Percentiles rank a stretch among this genome's conserved stretches.
These are phyloP conservation scores for Cornus suecica DNA, from an alignment of 148 eudicot genomes.

Conservation along the genomic window DNA sequence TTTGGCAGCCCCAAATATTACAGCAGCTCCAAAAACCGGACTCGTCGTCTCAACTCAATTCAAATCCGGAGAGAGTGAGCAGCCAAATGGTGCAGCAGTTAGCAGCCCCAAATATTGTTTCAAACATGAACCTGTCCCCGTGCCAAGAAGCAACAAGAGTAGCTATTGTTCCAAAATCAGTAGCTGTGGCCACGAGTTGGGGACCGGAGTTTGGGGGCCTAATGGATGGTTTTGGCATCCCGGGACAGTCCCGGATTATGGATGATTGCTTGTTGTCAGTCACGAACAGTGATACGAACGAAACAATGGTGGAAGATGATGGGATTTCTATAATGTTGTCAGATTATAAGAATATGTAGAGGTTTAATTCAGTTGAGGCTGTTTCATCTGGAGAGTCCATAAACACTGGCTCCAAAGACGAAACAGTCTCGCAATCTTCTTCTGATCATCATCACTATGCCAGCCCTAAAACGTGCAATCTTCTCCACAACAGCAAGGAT, in stretches of 20 bases:
- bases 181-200: not conserved
- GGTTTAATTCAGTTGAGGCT: no score
- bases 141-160: not conserved
- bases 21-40: not conserved
- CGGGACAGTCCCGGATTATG: not conserved
- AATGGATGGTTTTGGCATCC: slow-evolving; percentile 8
- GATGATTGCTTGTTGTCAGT: slow-evolving; percentile 53
- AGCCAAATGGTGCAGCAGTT: slow-evolving; percentile 9
- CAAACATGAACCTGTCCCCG: slow-evolving; percentile 2
- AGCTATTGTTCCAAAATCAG: not conserved
- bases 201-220: no score
- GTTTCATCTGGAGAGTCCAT: no score
- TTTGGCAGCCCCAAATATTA: no score
- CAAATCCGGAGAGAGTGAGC: slow-evolving; percentile 2
- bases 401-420: no score
- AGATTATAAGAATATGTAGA: slow-evolving; percentile 31
- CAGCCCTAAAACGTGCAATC: no score
- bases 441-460: no score
- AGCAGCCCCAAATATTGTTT: not conserved
- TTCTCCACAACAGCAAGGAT: no score
- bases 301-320: slow-evolving; percentile 41
- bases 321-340: slow-evolving; percentile 53
- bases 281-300: no score
- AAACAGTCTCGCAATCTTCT: no score
- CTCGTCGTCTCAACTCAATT: not conserved